These are phyloP conservation scores for Gentiana straminea DNA, from an alignment of 257 asterid species.

Conservation along the genomic window DNA sequence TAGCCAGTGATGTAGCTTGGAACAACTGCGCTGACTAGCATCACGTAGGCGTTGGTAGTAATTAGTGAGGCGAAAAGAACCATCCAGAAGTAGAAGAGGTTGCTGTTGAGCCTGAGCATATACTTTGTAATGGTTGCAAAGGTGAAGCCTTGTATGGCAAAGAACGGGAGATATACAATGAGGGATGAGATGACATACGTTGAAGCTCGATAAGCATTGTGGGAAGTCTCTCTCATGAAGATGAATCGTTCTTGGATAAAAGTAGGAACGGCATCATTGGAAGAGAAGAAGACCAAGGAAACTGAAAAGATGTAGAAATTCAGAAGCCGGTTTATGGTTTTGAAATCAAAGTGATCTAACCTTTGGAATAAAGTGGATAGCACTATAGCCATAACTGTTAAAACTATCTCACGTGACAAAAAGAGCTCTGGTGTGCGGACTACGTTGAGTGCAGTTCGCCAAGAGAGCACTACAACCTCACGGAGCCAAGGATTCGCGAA, in stretches of 20 bases:
- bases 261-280: slow-evolving; percentile 83
- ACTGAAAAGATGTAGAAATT: slow-evolving; percentile 77
- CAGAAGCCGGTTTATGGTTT: slow-evolving; percentile 51
- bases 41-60: slow-evolving; percentile 82
- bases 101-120: slow-evolving; percentile 41
- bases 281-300: slow-evolving; percentile 72
- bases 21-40: slow-evolving; percentile 77
- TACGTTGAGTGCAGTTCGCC: slow-evolving; percentile 72
- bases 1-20: slow-evolving; percentile 87
- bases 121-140: slow-evolving; percentile 53
- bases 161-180: slow-evolving; percentile 75
- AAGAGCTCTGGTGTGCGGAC: slow-evolving; percentile 78
- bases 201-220: slow-evolving; percentile 75
- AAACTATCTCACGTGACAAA: slow-evolving; percentile 64
- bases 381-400: slow-evolving; percentile 61
- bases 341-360: slow-evolving; percentile 27
- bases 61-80: slow-evolving; percentile 67
- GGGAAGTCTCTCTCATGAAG: slow-evolving; percentile 82
- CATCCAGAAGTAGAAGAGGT: slow-evolving; percentile 49
- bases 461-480: slow-evolving; percentile 62
- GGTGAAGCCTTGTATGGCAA: slow-evolving; percentile 69
- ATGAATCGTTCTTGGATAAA: slow-evolving; percentile 83
- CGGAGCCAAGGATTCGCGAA: slow-evolving; percentile 79
- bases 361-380: slow-evolving; percentile 58
- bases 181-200: slow-evolving; percentile 79